Evolutionary conservation across 2,329 filamentous ascomycete species (phyloP), one percentile per base, ranked within the genome.

Genomic region (Colletotrichum sp.): DNA sequence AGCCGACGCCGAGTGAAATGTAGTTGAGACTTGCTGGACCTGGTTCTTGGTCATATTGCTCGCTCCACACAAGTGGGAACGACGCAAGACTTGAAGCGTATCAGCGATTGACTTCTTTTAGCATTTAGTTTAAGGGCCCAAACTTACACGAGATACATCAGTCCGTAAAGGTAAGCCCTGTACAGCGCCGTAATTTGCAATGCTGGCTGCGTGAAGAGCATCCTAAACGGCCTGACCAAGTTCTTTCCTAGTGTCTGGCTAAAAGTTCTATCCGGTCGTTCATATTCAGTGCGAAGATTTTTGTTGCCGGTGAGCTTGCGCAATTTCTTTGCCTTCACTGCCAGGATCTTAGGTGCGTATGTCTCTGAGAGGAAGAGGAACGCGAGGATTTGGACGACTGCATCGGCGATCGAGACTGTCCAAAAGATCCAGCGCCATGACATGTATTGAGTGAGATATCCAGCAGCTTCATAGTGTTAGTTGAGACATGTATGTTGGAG

Each of bases 1-100:
- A 83, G 0, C 89, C 89, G 4, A 90, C 76, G 0, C 88, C 89
- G 1, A 91, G 85, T 1, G 88, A 89, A 0, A 91, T 82, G 77
- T 90, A 91, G 48, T 89, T 86, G 3, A 92, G 81, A 16, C 89
- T 89, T 0, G 87, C 85, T 8, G 84, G 82, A 1, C 87, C 87
- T 7, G 86, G 82, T 2, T 85, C 86, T 77, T 90, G 87, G 22
- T 84, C 81, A 68, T 91, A 91, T 56, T 86, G 82, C 1, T 82
- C 78, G 16, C 85, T 83, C 81, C 88, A 92, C 1, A 91, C 85
- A 9, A 80, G 78, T 0, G 90, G 86, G 74, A 91, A 89, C 0
- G 89, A 91, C 2, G 89, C 89, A 66, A 91, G 87, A 0, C 82
- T 83, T 30, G 3, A 2, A 16, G 43, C 13, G 2, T 0, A 10